Evolutionary conservation across 139 green algal species (phyloP), one percentile per base, ranked within the genome.

Genomic region (Chlamydomonas eustigma): DNA sequence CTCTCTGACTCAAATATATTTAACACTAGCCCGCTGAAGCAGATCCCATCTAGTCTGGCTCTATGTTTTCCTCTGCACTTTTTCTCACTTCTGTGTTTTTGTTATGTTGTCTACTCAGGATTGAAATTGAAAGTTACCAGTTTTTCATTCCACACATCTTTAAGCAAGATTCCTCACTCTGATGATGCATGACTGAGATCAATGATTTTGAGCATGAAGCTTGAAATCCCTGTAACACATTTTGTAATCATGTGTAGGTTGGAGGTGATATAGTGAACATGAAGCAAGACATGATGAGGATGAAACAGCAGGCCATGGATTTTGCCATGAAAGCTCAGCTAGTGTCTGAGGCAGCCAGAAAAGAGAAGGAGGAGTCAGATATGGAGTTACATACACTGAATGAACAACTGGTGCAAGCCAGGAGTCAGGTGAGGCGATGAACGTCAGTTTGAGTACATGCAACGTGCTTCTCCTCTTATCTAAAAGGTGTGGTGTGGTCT

Each of bases 271-370:
- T 73, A 4, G 18, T 80, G 39, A 63, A 63, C 50, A 85, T 87
- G 84, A 74, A 75, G 25, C 71, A 80, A 4, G 84, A 79, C 30
- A 89, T 89, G 84, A 39, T 50, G 33, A 73, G 71, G 51, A 71
- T 89, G 25, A 85, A 83, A 66, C 65, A 85, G 64, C 80, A 83
- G 67, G 81, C 84, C 1, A 50, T 44, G 8, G 36, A 73, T 5
- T 73, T 87, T 37, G 79, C 79, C 30, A 67, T 75, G 0, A 71
- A 74, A 51, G 81, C 84, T 33, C 76, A 81, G 66, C 37, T 37
- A 5, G 81, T 86, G 1, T 69, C 84, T 12, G 78, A 73, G 25
- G 75, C 72, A 3, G 83, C 83, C 1, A 37, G 51, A 5, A 35
- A 33, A 30, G 64, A 39, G 64, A 63, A 72, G 30, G 44, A 78